Evolutionary conservation across 768 basidiomycete genomes (phyloP).

Genomic region (Hericium rajendrae): DNA sequence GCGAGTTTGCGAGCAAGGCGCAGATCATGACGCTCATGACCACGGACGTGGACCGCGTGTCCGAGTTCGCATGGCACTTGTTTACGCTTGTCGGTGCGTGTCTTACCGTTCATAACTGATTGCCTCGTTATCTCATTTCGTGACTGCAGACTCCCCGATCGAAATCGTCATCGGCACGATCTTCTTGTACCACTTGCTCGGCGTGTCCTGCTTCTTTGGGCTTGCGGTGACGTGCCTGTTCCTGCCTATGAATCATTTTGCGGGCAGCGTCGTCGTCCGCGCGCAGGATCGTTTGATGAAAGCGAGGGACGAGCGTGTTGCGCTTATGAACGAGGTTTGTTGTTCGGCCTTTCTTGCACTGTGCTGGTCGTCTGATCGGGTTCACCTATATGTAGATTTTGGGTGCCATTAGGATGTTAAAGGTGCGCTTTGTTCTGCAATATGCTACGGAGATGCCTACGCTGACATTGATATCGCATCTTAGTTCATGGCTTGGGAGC

Average conservation of each 20-base stretch:
- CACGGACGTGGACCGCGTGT: constrained; percentile 84
- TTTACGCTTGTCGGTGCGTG: constrained; percentile 62
- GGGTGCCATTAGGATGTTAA: constrained; percentile 86
- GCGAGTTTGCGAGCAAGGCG: constrained; percentile 46
- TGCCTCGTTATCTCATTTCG: background rate
- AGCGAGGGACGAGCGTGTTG: constrained; percentile 80
- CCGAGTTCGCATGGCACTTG: constrained; percentile 74
- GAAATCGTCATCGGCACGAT: constrained; percentile 66
- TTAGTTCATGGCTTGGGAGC: constrained; percentile 93
- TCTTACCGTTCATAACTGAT: background rate
- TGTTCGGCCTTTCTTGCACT: constrained; percentile 18
- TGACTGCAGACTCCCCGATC: constrained; percentile 55
- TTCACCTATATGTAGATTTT: constrained; percentile 37
- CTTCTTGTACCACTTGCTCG: constrained; percentile 72
- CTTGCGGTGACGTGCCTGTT: constrained; percentile 60
- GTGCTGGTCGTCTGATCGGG: background rate
- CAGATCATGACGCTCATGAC: constrained; percentile 96
- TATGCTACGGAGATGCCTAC: background rate
- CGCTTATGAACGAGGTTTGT: constrained; percentile 72
- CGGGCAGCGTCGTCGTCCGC: constrained; percentile 66
- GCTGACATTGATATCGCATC: background rate
- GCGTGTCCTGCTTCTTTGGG: constrained; percentile 70
- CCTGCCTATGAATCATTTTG: constrained; percentile 74
- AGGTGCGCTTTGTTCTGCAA: constrained; percentile 25
- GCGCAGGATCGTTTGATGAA: constrained; percentile 89